These are phyloP conservation scores for Acacia melanoxylon DNA, from an alignment of 306 rosid genomes.

Conservation along the genomic window DNA sequence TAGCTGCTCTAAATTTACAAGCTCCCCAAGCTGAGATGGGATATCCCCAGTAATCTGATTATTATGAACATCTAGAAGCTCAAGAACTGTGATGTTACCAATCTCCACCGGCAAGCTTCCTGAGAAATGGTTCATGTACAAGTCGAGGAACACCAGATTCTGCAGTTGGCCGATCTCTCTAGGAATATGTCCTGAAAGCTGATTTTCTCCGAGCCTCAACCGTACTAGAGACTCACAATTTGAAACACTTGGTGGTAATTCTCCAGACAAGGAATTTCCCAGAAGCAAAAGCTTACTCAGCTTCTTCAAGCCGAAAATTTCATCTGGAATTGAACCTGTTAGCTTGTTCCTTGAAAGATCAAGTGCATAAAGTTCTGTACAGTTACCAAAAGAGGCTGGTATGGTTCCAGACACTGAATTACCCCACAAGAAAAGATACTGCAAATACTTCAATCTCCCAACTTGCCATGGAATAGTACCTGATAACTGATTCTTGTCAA, in stretches of 20 bases:
- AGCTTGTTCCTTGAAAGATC: slow-evolving; percentile 95
- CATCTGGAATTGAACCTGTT: slow-evolving; percentile 87
- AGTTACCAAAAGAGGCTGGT: slow-evolving; percentile 87
- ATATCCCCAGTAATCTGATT: slow-evolving; percentile 77
- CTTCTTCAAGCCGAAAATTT: slow-evolving; percentile 86
- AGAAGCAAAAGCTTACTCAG: slow-evolving; percentile 94
- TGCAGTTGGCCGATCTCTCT: slow-evolving; percentile 80
- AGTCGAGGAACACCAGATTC: slow-evolving; percentile 90
- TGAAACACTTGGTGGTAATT: slow-evolving; percentile 64
- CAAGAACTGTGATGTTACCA: slow-evolving; percentile 86
- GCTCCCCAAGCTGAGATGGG: slow-evolving; percentile 71
- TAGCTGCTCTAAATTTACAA: slow-evolving; percentile 91
- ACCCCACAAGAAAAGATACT: slow-evolving; percentile 91
- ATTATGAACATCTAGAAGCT: slow-evolving; percentile 82
- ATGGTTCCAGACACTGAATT: slow-evolving; percentile 82
- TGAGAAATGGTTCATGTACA: slow-evolving; percentile 88
- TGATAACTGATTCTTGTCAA: slow-evolving; percentile 88
- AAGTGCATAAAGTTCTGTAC: slow-evolving; percentile 85
- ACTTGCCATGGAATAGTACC: slow-evolving; percentile 85
- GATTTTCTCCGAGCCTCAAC: slow-evolving; percentile 90
- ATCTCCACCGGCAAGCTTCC: slow-evolving; percentile 79
- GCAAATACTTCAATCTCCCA: slow-evolving; percentile 70
- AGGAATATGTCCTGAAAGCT: slow-evolving; percentile 87
- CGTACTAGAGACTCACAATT: slow-evolving; percentile 82
- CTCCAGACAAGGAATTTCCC: slow-evolving; percentile 83